Conservation (phyloP, 2,329 filamentous ascomycete species). For the Moelleriella libera region DNA sequence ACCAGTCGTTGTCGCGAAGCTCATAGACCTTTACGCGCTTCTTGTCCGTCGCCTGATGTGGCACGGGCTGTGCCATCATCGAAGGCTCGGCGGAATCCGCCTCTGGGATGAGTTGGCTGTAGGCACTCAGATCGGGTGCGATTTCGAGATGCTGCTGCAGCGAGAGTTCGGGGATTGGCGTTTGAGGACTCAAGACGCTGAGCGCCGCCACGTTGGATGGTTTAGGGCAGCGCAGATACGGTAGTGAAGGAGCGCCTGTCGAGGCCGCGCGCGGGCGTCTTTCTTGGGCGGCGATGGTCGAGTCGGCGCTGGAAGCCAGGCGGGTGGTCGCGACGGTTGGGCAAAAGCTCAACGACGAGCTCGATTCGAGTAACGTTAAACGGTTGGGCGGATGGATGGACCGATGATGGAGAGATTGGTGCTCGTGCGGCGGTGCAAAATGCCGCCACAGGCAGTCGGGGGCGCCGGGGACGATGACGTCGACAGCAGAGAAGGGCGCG, state of each 20-base stretch:
- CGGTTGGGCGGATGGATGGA: too few species aligned
- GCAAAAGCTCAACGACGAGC: too few species aligned
- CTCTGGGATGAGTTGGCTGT: constrained; percentile 33
- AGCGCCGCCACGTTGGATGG: constrained; percentile 48
- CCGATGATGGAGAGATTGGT: too few species aligned
- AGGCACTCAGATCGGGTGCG: constrained; percentile 35
- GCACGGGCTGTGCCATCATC: constrained; percentile 61
- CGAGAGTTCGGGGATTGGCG: constrained; percentile 36
- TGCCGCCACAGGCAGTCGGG: too few species aligned
- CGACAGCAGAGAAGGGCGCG: too few species aligned
- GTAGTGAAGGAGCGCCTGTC: constrained; percentile 16
- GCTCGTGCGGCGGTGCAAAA: too few species aligned
- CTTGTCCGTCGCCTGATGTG: constrained; percentile 52
- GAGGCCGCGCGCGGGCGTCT: constrained; percentile 4
- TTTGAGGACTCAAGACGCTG: constrained; percentile 38
- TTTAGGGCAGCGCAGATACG: too few species aligned
- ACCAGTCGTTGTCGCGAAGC: constrained; percentile 98
- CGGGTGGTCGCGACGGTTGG: too few species aligned
- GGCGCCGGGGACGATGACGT: too few species aligned
- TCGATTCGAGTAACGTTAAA: too few species aligned
- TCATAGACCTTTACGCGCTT: constrained; percentile 97
- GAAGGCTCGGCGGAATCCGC: constrained; percentile 43
- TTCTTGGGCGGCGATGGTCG: neutral
- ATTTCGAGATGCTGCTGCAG: constrained; percentile 47
- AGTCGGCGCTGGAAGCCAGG: too few species aligned